Base-by-base conservation (phyloP, 2,329 filamentous ascomycete species). In the Hysterium pulicare region DNA sequence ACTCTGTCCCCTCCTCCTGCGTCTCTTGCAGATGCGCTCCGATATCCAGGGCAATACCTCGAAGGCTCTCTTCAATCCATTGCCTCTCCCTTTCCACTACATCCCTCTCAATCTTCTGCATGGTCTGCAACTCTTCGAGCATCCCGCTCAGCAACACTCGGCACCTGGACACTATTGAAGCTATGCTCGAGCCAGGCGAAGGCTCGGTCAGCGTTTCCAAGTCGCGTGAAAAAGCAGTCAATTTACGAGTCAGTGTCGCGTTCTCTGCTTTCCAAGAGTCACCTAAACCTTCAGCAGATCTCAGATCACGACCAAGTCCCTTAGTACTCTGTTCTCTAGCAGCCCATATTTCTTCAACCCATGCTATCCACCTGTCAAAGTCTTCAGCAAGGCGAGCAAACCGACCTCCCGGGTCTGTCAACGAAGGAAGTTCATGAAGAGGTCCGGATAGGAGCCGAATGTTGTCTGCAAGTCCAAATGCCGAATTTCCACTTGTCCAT, bases 371-470 rank as follows among this genome's bases (percentile, higher is more conserved):
- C 7, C 41, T 48, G 36, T 59, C 54, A 38, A 69, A 70, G 0
- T 54, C 54, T 32, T 44, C 49, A 13, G 59, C 51, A 11, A 64
- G 51, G 15, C 55, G 55, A 21, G 52, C 49, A 20, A 62, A 57
- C 5, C 66, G 59, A 6, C 66, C 66, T 16, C 59, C 59, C 19
- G 51, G 33, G 32, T 66, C 58, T 7, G 62, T 45, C 22, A 68
- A 44, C 2, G 55, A 56, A 13, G 59, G 61, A 13, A 68, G 52
- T 40, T 70, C 65, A 26, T 65, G 57, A 2, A 69, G 50, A 2
- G 67, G 58, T 4, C 52, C 57, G 0, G 61, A 66, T 3, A 70
- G 55, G 7, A 59, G 43, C 36, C 66, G 62, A 6, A 69, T 58
- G 37, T 67, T 54, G 40, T 66, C 59, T 11, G 58, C 54, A 1